A percentile compares a stretch with the other conserved stretches of the same genome.
Evolutionary conservation across 208 protist species (phyloP).

Genomic region (Leishmania braziliensis): DNA sequence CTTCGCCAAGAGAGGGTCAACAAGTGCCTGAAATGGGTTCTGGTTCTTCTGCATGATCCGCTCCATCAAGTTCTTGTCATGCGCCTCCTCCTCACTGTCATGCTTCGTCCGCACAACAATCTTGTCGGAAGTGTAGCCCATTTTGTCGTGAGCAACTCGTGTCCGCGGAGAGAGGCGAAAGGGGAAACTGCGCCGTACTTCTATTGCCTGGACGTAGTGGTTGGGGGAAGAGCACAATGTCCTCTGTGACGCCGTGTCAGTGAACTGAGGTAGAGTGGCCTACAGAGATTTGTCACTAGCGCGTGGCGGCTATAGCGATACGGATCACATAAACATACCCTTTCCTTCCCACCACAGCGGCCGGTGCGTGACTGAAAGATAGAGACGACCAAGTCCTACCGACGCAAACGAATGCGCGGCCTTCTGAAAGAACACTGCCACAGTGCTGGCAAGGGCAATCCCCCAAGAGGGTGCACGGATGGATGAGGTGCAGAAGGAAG

Average conservation of each 20-base stretch:
- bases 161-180: background rate
- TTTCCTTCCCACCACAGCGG: background rate
- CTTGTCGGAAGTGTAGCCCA: slow-evolving; percentile 3
- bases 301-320: background rate
- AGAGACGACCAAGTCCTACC: background rate
- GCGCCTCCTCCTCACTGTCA: slow-evolving; percentile 52
- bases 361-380: background rate
- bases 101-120: slow-evolving; percentile 43
- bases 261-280: background rate
- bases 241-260: background rate
- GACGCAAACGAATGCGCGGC: background rate
- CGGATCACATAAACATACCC: background rate
- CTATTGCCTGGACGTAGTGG: background rate
- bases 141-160: background rate
- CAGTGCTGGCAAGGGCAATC: background rate
- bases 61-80: slow-evolving; percentile 45
- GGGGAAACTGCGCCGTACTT: background rate
- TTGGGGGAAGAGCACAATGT: no score
- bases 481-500: background rate
- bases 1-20: slow-evolving; percentile 28
- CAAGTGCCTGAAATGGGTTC: slow-evolving; percentile 60
- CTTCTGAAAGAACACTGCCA: background rate
- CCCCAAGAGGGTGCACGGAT: background rate
- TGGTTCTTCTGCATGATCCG: slow-evolving; percentile 43
- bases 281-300: background rate